These are phyloP conservation scores for Pseudotsuga menziesii DNA, from an alignment of 75 land plant genomes.

Conservation along the genomic window DNA sequence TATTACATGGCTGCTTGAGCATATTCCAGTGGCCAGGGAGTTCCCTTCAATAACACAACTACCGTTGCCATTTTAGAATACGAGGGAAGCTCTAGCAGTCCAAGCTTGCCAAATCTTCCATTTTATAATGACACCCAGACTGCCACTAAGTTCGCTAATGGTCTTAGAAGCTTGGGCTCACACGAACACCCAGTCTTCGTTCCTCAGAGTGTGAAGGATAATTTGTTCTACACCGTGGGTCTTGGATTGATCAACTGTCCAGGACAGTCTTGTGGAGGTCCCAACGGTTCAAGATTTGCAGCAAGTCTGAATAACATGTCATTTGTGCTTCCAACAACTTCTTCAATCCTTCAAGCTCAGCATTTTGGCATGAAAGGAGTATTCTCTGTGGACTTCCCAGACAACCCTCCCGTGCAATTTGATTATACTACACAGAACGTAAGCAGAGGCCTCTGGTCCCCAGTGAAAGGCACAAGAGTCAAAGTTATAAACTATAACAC, in stretches of 20 bases:
- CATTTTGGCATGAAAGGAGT: conserved; percentile 14
- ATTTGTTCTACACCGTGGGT: conserved; percentile 60
- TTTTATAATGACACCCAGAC: conserved; percentile 42
- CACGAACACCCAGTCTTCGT: not conserved
- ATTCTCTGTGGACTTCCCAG: conserved; percentile 20
- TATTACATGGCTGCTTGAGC: conserved; percentile 63
- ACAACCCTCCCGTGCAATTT: conserved; percentile 10
- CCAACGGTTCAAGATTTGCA: conserved; percentile 10
- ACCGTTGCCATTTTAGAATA: conserved; percentile 38
- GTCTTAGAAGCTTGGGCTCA: conserved; percentile 38
- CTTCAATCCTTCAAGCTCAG: conserved; percentile 31
- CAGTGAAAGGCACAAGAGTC: conserved; percentile 26
- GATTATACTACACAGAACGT: conserved; percentile 18
- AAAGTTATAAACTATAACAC: conserved; percentile 27
- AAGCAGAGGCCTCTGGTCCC: not conserved
- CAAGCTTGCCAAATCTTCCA: conserved; percentile 33
- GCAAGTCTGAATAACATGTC: conserved; percentile 26
- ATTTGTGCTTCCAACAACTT: conserved; percentile 18
- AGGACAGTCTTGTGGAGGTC: conserved; percentile 13
- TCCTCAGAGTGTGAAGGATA: conserved; percentile 15
- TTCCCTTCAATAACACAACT: conserved; percentile 29
- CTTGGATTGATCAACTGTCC: conserved; percentile 8
- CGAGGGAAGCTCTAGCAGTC: not conserved
- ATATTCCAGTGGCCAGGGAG: conserved; percentile 9
- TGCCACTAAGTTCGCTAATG: conserved; percentile 22